A percentile compares a stretch with the other conserved stretches of the same genome.
These are phyloP conservation scores for Scheffersomyces coipomensis DNA, from an alignment of 805 yeast genomes.

Conservation along the genomic window DNA sequence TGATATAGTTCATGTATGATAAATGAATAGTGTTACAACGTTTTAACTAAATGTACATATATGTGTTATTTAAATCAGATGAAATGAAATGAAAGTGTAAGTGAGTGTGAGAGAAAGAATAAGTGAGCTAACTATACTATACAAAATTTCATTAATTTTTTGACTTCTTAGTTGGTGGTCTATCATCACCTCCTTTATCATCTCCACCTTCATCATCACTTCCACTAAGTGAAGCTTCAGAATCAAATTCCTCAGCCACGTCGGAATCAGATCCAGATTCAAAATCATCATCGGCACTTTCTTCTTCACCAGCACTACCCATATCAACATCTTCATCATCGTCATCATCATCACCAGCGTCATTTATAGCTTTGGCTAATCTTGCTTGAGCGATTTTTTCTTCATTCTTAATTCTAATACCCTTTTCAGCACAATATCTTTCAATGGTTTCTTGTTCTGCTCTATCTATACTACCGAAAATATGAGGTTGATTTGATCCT, in stretches of 20 bases:
- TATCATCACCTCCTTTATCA: conserved; percentile 17
- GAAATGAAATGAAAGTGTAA: too few relatives aligned
- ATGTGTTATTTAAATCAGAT: too few relatives aligned
- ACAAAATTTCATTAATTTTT: conserved; percentile 16
- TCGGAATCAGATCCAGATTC: conserved; percentile 61
- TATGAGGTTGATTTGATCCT: conserved; percentile 63
- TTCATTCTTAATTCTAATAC: conserved; percentile 80
- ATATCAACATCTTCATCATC: conserved; percentile 38
- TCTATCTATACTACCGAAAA: conserved; percentile 83
- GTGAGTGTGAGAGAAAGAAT: too few relatives aligned
- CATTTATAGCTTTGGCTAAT: conserved; percentile 73
- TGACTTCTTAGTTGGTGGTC: conserved; percentile 33
- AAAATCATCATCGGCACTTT: conserved; percentile 86
- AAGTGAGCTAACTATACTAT: too few relatives aligned
- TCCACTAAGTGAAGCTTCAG: conserved; percentile 48
- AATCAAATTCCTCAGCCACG: conserved; percentile 81
- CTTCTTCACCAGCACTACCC: conserved; percentile 78
- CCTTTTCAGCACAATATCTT: conserved; percentile 71
- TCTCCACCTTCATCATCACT: conserved; percentile 20
- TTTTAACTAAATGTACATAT: too few relatives aligned
- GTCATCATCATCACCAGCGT: conserved; percentile 49
- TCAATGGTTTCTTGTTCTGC: conserved; percentile 86
- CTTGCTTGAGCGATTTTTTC: conserved; percentile 83
- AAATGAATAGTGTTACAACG: too few relatives aligned
- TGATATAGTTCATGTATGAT: too few relatives aligned